Evolutionary conservation across 1,284 basidiomycete species (phyloP).

Genomic region (Gomphus bonarii): DNA sequence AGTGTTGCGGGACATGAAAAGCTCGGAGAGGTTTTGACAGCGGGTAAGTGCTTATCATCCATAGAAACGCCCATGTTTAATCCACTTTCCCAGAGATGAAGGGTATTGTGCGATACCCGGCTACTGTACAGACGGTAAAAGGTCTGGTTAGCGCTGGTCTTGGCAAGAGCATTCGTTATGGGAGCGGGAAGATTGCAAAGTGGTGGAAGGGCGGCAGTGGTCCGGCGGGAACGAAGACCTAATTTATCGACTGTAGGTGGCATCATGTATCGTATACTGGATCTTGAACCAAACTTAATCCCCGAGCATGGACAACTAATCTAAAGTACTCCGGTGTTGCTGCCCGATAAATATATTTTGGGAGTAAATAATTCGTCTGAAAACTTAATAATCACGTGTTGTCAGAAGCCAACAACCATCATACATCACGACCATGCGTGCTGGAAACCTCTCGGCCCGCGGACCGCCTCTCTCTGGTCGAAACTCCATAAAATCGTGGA

Average conservation of each 20-base stretch:
- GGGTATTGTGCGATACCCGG: conserved; percentile 72
- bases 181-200: conserved; percentile 68
- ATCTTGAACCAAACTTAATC: neutral
- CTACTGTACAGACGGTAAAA: conserved; percentile 78
- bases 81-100: conserved; percentile 46
- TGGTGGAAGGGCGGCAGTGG: conserved; percentile 43
- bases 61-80: conserved; percentile 2
- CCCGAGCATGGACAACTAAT: neutral
- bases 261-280: neutral
- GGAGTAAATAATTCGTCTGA: no score
- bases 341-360: no score
- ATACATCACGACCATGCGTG: no score
- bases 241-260: neutral
- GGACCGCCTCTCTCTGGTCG: neutral
- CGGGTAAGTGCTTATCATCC: conserved; percentile 36
- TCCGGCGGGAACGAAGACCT: neutral
- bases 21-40: conserved; percentile 43
- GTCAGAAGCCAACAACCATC: neutral
- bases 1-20: conserved; percentile 55
- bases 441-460: neutral
- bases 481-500: neutral
- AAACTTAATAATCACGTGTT: neutral
- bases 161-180: conserved; percentile 70
- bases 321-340: neutral
- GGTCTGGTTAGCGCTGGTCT: conserved; percentile 79